Evolutionary conservation across 768 basidiomycete genomes (phyloP).

Genomic region (Trichaptum fuscoviolaceum): DNA sequence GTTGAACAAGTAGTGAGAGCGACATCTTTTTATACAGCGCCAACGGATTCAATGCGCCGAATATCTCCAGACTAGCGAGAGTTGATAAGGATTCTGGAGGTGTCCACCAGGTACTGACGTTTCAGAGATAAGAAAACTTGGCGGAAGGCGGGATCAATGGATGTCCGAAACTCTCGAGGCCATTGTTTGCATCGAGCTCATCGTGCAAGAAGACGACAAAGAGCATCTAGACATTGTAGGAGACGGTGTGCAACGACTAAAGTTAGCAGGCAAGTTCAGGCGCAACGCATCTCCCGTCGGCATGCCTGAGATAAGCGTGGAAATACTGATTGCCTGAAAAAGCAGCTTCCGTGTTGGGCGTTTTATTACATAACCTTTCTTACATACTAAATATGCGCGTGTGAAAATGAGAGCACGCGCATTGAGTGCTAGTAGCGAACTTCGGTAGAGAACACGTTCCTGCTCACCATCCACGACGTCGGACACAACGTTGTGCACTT

Average conservation of each 20-base stretch:
- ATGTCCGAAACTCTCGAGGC: background rate
- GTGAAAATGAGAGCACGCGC: background rate
- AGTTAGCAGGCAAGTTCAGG: background rate
- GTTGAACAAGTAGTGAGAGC: background rate
- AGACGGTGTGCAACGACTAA: background rate
- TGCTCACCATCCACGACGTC: background rate
- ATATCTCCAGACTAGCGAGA: background rate
- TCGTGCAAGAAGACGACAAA: background rate
- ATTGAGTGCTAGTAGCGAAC: background rate
- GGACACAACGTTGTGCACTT: background rate
- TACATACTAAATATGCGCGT: background rate
- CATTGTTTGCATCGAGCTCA: background rate
- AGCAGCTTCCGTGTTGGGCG: no score
- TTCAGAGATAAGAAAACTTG: background rate
- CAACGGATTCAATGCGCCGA: background rate
- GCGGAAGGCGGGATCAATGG: no score
- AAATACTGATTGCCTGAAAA: background rate
- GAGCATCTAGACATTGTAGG: background rate
- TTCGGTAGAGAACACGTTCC: slow-evolving; percentile 1
- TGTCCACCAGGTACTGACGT: background rate
- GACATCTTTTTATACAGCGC: background rate
- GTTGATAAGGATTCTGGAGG: background rate
- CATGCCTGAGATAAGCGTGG: background rate
- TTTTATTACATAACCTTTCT: background rate
- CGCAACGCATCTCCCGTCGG: background rate